Conservation (phyloP, 1,284 basidiomycete genomes). For the Polyporus tsugae region DNA sequence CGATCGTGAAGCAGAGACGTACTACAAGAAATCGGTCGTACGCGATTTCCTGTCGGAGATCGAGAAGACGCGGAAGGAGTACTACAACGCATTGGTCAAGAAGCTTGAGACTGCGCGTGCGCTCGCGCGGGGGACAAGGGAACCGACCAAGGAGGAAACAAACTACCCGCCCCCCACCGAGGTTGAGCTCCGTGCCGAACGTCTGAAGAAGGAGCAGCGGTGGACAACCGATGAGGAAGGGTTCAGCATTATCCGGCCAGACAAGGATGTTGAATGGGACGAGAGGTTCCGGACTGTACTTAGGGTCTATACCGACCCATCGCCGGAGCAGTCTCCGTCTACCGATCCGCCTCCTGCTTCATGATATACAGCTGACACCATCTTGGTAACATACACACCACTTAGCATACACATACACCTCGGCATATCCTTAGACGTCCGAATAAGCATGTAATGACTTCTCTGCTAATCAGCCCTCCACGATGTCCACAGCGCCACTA, state of each 20-base stretch:
- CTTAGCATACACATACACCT: slow-evolving; percentile 23
- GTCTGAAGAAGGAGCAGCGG: slow-evolving; percentile 85
- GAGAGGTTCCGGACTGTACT: slow-evolving; percentile 73
- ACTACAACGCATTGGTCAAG: slow-evolving; percentile 78
- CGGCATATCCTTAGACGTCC: slow-evolving; percentile 7
- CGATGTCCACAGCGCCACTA: slow-evolving; percentile 51
- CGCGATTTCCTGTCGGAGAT: slow-evolving; percentile 67
- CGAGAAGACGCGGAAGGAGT: slow-evolving; percentile 74
- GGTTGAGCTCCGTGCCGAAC: slow-evolving; percentile 84
- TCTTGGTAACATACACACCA: slow-evolving; percentile 14
- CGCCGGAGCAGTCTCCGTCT: slow-evolving; percentile 22
- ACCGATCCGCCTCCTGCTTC: slow-evolving; percentile 5
- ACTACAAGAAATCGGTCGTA: slow-evolving; percentile 73
- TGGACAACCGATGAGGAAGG: slow-evolving; percentile 84
- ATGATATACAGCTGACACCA: slow-evolving; percentile 13
- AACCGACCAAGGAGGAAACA: slow-evolving; percentile 86
- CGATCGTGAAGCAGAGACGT: slow-evolving; percentile 70
- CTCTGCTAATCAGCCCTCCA: slow-evolving; percentile 35
- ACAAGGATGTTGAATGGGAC: slow-evolving; percentile 78
- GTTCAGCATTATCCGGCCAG: slow-evolving; percentile 79
- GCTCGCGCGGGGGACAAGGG: slow-evolving; percentile 79
- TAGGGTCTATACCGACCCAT: slow-evolving; percentile 65
- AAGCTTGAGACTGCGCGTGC: slow-evolving; percentile 82
- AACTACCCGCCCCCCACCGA: slow-evolving; percentile 88
- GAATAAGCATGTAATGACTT: slow-evolving; percentile 8